phyloP scores from a whole-genome alignment of 768 basidiomycete genomes.

The Calocera viscosa region DNA sequence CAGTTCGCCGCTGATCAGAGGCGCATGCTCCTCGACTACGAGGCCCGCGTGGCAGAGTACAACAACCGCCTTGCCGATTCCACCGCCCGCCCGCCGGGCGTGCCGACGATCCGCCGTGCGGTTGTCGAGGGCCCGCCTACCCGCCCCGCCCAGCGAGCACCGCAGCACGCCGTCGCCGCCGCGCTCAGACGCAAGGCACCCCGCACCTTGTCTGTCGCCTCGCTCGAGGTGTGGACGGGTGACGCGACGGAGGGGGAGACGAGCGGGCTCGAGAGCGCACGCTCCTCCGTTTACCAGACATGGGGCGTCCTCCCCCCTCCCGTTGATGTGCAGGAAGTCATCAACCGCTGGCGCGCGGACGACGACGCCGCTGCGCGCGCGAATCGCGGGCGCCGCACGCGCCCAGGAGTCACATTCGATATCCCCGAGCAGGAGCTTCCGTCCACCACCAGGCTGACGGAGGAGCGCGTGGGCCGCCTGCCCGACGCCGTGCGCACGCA shows the following conservation, averaged over 20 bases:
- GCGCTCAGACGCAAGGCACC: not conserved
- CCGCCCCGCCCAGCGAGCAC: not conserved
- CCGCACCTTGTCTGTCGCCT: not conserved
- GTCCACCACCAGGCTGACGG: slow-evolving; percentile 33
- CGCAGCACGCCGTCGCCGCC: not conserved
- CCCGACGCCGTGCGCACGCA: not conserved
- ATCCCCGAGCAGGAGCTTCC: slow-evolving; percentile 31
- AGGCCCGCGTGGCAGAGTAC: no score
- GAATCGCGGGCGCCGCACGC: slow-evolving; percentile 19
- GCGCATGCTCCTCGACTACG: no score
- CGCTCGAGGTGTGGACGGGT: slow-evolving; percentile 3
- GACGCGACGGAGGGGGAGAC: not conserved
- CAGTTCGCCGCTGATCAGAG: not conserved
- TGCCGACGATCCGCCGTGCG: not conserved
- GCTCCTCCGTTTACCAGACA: slow-evolving; percentile 4
- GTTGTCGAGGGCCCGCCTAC: not conserved
- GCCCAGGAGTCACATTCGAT: slow-evolving; percentile 58
- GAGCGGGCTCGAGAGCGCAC: not conserved
- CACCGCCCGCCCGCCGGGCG: not conserved
- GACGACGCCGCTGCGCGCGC: not conserved
- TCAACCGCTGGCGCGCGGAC: not conserved
- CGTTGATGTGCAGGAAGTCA: not conserved
- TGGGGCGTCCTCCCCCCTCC: not conserved
- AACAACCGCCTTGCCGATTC: not conserved
- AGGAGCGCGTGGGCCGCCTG: not conserved